Base-by-base conservation (phyloP, 352 stramenopile species). In the Globisporangium radiosum region DNA sequence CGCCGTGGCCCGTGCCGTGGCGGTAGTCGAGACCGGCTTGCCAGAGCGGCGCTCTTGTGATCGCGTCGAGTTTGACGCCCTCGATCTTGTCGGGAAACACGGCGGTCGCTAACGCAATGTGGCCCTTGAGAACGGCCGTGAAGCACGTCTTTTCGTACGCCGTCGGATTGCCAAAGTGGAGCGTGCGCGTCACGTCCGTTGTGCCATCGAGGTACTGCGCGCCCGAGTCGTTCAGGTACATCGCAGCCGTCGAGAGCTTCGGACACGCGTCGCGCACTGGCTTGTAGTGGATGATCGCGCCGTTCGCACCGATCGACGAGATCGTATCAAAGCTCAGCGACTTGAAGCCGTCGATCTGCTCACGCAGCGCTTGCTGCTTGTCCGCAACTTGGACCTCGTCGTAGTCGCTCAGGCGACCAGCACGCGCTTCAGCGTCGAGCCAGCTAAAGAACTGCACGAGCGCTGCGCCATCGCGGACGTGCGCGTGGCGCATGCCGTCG, bases 171-270 rank as follows among this genome's bases (percentile, higher is more conserved):
- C 96, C 97, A 77, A 99, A 99, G 71, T 99, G 95, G 69, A 99
- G 88, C 15, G 98, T 99, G 52, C 98, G 85, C 5, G 98, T 99
- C 15, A 99, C 97, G 75, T 99, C 97, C 0, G 97, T 99, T 39
- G 97, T 99, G 36, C 97, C 97, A 65, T 98, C 97, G 40, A 89
- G 68, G 68, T 99, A 99, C 75, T 99, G 98, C 39, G 92, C 97
- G 17, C 98, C 98, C 15, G 96, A 99, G 84, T 99, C 98, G 64
- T 99, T 97, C 62, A 99, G 67, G 65, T 99, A 98, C 66, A 98
- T 94, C n/a, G 80, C 89, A 66, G 92, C 87, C 52, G 89, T 85
- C 59, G 88, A 93, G 57, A 99, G 83, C 25, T 92, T 85, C 10
- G 87, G 64, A 47, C 93, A 96, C 17, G 78, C 80, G 37, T 77